Percentiles rank a stretch among this genome's conserved stretches.
Evolutionary conservation across 2,329 filamentous ascomycete genomes (phyloP).

Genomic region (Drechslerella dactyloides): DNA sequence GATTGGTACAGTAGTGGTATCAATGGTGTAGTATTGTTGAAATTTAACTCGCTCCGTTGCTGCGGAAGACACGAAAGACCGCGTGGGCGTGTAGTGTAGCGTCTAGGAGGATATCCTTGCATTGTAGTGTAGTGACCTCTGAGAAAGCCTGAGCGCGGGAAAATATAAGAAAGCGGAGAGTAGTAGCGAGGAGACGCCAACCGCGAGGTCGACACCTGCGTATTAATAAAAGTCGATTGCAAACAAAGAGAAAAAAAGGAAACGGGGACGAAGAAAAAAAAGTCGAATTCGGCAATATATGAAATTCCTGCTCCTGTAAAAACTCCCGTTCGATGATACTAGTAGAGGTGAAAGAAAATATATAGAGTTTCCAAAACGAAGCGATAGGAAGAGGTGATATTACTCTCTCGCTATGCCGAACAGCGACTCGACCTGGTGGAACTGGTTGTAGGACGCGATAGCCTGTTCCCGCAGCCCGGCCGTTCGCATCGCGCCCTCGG

Average conservation of each 20-base stretch:
- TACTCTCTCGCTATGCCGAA: constrained; percentile 27
- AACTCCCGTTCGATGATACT: constrained; percentile 44
- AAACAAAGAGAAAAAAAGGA: constrained; percentile 18
- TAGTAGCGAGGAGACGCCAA: background rate
- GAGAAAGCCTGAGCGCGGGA: background rate
- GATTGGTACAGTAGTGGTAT: too few relatives aligned
- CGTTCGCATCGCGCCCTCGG: constrained; percentile 33
- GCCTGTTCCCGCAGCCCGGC: constrained; percentile 25
- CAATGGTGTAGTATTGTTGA: too few relatives aligned
- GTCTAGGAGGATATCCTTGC: too few relatives aligned
- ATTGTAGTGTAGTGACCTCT: background rate
- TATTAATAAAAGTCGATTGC: constrained; percentile 24
- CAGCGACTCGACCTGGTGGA: constrained; percentile 30
- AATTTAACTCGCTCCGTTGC: constrained; percentile 1
- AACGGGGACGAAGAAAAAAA: constrained; percentile 10
- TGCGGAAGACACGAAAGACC: background rate
- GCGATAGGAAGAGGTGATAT: background rate
- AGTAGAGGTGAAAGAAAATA: constrained; percentile 1
- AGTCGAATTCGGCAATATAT: background rate
- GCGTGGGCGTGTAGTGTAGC: background rate
- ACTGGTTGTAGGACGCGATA: constrained; percentile 15
- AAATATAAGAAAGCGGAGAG: background rate
- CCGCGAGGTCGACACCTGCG: constrained; percentile 14
- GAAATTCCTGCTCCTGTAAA: constrained; percentile 10
- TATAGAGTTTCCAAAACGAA: constrained; percentile 18